A percentile compares a stretch with the other conserved stretches of the same genome.
phyloP scores from a whole-genome alignment of 2,329 filamentous ascomycete species.

The Penicillium sp. region DNA sequence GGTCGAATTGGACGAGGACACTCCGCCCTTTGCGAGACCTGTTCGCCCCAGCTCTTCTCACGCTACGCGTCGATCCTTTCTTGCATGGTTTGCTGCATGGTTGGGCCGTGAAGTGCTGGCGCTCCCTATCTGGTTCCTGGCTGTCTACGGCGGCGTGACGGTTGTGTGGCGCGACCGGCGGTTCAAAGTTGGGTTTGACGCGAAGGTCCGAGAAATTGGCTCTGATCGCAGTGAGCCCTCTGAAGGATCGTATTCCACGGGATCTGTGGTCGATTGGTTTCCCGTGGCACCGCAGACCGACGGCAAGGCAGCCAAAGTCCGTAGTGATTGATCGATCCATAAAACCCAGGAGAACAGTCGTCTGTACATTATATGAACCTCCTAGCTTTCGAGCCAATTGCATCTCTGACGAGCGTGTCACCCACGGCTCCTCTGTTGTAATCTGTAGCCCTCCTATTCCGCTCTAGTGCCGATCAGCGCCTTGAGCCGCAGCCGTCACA shows the following conservation, averaged over 20 bases:
- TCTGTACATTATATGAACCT: too few species aligned
- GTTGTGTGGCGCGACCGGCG: conserved; percentile 82
- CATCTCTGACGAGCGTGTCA: too few species aligned
- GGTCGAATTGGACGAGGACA: conserved; percentile 67
- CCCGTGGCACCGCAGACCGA: conserved; percentile 7
- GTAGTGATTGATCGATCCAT: conserved; percentile 17
- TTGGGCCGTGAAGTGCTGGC: conserved; percentile 77
- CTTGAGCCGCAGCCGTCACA: too few species aligned
- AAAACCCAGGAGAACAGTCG: background rate
- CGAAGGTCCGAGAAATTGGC: conserved; percentile 66
- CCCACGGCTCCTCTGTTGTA: too few species aligned
- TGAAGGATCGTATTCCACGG: conserved; percentile 26
- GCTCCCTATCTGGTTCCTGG: conserved; percentile 85
- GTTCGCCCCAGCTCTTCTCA: conserved; percentile 41
- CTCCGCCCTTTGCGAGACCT: conserved; percentile 67
- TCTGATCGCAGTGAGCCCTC: conserved; percentile 7
- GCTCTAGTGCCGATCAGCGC: too few species aligned
- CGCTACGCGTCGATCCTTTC: conserved; percentile 56
- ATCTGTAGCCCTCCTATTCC: too few species aligned
- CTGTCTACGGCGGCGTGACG: conserved; percentile 80
- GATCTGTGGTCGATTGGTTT: conserved; percentile 13
- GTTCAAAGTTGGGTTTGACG: conserved; percentile 80
- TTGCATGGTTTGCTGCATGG: conserved; percentile 78
- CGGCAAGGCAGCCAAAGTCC: conserved; percentile 15
- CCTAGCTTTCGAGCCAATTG: too few species aligned